These are phyloP conservation scores for Eucalyptus sp. DNA, from an alignment of 345 rosid genomes.

Conservation along the genomic window DNA sequence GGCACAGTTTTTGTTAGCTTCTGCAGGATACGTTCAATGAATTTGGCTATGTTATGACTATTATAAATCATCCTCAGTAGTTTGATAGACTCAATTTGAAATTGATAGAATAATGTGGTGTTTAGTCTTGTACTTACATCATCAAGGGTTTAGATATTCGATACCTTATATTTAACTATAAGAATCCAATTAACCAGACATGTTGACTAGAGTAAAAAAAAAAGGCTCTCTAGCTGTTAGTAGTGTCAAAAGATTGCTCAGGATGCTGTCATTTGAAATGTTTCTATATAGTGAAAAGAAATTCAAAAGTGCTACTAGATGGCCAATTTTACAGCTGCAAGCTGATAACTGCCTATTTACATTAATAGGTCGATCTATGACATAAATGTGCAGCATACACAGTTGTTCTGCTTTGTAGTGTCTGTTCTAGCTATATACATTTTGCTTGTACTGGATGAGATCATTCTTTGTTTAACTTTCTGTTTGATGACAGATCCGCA, in stretches of 20 bases:
- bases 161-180: not conserved
- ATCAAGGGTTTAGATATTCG: not conserved
- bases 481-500: constrained; percentile 35
- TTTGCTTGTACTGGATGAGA: not conserved
- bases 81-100: not conserved
- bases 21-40: not conserved
- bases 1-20: not conserved
- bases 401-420: not conserved
- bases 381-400: not conserved
- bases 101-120: not conserved
- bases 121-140: not conserved
- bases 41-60: not conserved
- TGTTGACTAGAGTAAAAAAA: not conserved
- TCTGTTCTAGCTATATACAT: not conserved
- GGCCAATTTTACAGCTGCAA: not conserved
- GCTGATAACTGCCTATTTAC: not conserved
- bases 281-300: not conserved
- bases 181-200: not conserved
- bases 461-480: not conserved
- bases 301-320: not conserved
- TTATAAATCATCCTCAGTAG: not conserved
- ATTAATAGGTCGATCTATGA: not conserved
- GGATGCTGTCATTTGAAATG: not conserved
- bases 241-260: not conserved
- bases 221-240: not conserved